Evolutionary conservation across 2,329 filamentous ascomycete genomes (phyloP), one percentile per base, ranked within the genome.

Genomic region (Talaromyces sp.): DNA sequence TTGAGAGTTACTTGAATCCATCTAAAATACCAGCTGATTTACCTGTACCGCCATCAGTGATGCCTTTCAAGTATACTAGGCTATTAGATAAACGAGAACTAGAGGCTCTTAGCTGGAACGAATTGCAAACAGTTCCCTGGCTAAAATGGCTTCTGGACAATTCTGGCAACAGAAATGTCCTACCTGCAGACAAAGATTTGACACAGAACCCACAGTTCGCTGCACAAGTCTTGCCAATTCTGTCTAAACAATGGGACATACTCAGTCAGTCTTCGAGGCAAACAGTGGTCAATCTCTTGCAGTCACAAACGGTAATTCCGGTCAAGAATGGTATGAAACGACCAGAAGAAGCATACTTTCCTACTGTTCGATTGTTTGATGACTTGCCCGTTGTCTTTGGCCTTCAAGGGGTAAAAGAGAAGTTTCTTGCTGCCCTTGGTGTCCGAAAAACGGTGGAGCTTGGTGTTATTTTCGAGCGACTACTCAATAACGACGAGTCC

Each of bases 361-460:
- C 91, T 1, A 89, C 86, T n/a, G 95, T 99, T 42, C 95, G 92
- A 72, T 80, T 99, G 0, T 99, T 99, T 70, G 92, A 97, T 64
- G 95, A 99, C 72, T 80, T 99, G 17, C 93, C 95, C 0, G 88
- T 89, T 13, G 87, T 98, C 1, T 85, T 88, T 65, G 86, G 85
- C 13, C 86, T 93, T 51, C 86, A 88, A 47, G 85, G 87, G 33
- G 85, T 97, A 13, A 98, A 97, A 72, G 93, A 98, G 53, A 97
- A 96, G 72, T 91, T 99, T 64, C 77, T 99, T 51, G 78, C 84
- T 2, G 85, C 90, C 1, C 80, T 99, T 33, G 93, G 95, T 3
- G 93, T 99, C 28, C 87, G 95, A 62, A 98, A 98, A 78, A 99
- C 95, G 0, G 88, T 99, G 22, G 95, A 99, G 67, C 80, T 99